Base-by-base conservation (phyloP, 768 basidiomycete genomes). In the Pisolithus tinctorius region DNA sequence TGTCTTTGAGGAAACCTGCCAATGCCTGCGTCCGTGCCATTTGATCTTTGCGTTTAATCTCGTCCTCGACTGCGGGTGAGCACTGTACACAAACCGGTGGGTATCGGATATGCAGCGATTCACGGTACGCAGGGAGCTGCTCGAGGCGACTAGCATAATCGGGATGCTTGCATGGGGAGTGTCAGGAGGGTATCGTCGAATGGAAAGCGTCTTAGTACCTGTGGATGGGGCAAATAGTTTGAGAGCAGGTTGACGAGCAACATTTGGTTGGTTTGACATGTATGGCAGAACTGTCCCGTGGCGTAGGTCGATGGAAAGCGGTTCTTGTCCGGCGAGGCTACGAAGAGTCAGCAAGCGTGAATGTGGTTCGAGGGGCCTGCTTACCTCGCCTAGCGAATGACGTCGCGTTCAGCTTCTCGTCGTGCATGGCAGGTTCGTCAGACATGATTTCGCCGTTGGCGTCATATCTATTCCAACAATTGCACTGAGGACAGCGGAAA, bases 241-340 rank as follows among this genome's bases (percentile, higher is more conserved):
- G 93, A 88, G 30, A 97, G 71, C 50, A 97, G 79, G 66, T 93
- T 90, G 54, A 88, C 73, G 48, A 92, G 73, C 37, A 97, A 77
- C 73, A 83, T 85, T 62, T 96, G 93, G 67, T 97, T 97, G n/a
- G 90, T 88, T 59, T 86, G 84, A 65, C 94, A 96, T 6, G 81
- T 81, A 58, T 86, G 83, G 68, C 93, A 97, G 71, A 95, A 94
- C 7, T 80, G 78, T 1, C 78, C 74, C 26, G 72, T 74, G 49
- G 57, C 58, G 52, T 84, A 86, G 50, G 74, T 63, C 20, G 80
- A 78, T 1, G 83, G 87, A 25, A 92, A 68, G 23, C 80, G 78
- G 63, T 88, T 80, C 60, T 80, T 86, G 59, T 79, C 80, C 4
- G 79, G 82, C 17, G 84, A 85, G 6, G 80, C 88, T 90, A 54